Conservation (phyloP, 2,329 filamentous ascomycete species). For the Fusarium sp. region DNA sequence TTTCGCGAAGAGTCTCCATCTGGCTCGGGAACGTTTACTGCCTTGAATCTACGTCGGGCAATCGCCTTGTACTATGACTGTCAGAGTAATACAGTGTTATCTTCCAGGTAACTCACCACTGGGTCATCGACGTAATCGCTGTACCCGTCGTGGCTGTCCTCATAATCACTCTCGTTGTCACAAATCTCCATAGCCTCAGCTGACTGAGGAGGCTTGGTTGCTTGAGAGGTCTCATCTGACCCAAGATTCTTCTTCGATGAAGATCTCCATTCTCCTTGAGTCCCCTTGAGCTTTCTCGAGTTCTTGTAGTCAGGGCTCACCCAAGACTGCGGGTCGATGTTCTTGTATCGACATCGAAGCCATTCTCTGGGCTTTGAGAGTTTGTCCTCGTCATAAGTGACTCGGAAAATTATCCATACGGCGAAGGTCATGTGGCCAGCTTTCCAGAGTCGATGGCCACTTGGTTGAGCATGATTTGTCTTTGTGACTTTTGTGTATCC, state of each 20-base stretch:
- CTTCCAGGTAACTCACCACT: neutral
- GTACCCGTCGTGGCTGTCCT: rapidly evolving
- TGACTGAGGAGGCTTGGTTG: neutral
- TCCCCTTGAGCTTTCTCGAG: rapidly evolving
- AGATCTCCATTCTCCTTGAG: rapidly evolving
- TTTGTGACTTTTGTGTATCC: neutral
- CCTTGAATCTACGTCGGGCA: neutral
- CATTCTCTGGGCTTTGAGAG: neutral
- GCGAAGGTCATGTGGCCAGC: neutral
- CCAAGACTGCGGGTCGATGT: neutral
- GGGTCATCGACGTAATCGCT: neutral
- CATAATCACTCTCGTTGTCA: neutral
- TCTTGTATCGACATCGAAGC: neutral
- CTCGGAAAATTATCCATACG: neutral
- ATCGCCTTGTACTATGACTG: neutral
- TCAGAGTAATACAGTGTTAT: neutral
- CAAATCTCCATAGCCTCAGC: neutral
- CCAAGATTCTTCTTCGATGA: neutral
- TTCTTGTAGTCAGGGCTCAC: neutral
- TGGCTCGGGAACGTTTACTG: neutral
- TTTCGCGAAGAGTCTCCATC: neutral
- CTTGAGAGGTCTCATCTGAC: neutral
- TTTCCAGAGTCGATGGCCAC: neutral
- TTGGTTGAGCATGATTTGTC: neutral
- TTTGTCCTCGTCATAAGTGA: neutral